A percentile compares a stretch with the other conserved stretches of the same genome.
phyloP scores from a whole-genome alignment of 148 eudicot genomes.

The Heliamphora exappendiculata region DNA sequence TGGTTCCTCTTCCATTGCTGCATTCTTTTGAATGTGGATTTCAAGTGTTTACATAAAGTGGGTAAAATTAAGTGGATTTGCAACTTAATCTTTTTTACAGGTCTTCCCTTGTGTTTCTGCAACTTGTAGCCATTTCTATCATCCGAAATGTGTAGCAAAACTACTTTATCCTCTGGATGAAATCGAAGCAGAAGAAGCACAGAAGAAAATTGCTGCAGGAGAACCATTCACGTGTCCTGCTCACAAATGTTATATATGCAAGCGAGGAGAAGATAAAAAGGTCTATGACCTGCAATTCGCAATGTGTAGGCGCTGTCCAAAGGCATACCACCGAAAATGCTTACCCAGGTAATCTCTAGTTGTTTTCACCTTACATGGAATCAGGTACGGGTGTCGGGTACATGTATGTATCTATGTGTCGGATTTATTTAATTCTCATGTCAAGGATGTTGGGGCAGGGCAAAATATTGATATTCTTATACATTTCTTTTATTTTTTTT shows the following conservation, averaged over 20 bases:
- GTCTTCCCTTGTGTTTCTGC: conserved; percentile 73
- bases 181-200: conserved; percentile 33
- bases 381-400: no score
- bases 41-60: not conserved
- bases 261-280: conserved; percentile 46
- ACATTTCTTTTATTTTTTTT: no score
- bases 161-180: conserved; percentile 31
- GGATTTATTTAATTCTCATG: no score
- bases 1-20: not conserved
- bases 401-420: no score
- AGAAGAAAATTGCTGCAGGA: conserved; percentile 49
- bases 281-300: conserved; percentile 58
- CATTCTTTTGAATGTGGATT: not conserved
- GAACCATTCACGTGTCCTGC: conserved; percentile 64
- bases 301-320: conserved; percentile 81
- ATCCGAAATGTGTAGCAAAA: conserved; percentile 55
- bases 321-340: conserved; percentile 78
- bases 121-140: conserved; percentile 74
- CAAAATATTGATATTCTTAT: no score
- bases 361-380: no score
- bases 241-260: conserved; percentile 55
- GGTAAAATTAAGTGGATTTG: not conserved
- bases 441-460: no score
- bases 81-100: conserved; percentile 28
- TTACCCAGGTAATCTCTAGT: conserved; percentile 50